These are phyloP conservation scores for Conticribra weissflogii DNA, from an alignment of 108 stramenopile genomes.

Conservation along the genomic window DNA sequence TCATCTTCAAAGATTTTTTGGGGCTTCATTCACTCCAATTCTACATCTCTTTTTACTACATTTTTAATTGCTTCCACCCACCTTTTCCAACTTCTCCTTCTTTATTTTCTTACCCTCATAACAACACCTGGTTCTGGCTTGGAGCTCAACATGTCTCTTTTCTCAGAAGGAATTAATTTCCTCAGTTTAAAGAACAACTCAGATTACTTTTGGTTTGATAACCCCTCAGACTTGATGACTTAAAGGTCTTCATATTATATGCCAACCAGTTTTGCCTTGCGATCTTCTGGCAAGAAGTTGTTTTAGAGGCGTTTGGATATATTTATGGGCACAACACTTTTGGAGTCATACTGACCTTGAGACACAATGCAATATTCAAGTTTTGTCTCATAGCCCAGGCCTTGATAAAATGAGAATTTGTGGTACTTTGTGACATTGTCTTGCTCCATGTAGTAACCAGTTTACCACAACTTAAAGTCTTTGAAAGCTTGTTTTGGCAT, in stretches of 20 bases:
- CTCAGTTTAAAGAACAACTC: background rate
- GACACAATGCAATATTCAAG: background rate
- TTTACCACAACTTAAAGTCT: background rate
- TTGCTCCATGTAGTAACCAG: background rate
- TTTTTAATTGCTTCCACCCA: too few relatives aligned
- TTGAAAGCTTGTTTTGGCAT: background rate
- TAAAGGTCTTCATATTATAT: background rate
- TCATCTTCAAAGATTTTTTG: too few relatives aligned
- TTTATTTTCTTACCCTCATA: background rate
- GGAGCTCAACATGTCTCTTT: background rate
- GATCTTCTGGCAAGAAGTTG: background rate
- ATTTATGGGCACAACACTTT: background rate
- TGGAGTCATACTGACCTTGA: background rate
- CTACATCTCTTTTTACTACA: too few relatives aligned
- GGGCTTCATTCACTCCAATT: too few relatives aligned
- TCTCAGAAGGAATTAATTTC: background rate
- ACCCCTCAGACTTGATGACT: background rate
- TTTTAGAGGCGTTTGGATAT: background rate
- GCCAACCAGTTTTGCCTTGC: background rate
- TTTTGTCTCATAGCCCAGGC: background rate
- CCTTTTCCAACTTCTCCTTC: background rate
- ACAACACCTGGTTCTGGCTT: background rate
- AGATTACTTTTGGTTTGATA: background rate
- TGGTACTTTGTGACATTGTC: background rate
- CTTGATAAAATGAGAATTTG: background rate